phyloP scores from a whole-genome alignment of 305 asterid species.

The Plantago lanceolata region DNA sequence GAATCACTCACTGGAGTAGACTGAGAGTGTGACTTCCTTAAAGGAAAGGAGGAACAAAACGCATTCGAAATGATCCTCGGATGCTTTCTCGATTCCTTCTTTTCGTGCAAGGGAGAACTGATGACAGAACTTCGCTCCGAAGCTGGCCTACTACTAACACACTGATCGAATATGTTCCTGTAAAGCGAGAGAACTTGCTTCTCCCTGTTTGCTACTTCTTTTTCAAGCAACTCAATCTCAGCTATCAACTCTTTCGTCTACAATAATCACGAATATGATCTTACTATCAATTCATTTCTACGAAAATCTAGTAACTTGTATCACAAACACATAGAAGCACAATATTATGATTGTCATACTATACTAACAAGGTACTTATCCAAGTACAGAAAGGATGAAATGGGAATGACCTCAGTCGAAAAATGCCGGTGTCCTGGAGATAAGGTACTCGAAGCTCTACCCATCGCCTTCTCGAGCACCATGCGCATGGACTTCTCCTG shows the following conservation, averaged over 20 bases:
- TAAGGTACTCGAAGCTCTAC: conserved; percentile 56
- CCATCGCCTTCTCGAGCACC: conserved; percentile 64
- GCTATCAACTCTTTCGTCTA: conserved; percentile 52
- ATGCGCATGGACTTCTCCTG: conserved; percentile 54
- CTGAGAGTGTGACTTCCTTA: conserved; percentile 45
- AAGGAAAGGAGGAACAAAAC: conserved; percentile 55
- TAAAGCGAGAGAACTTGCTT: conserved; percentile 54
- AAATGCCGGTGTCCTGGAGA: conserved; percentile 62
- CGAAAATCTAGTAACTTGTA: background rate
- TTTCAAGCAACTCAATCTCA: conserved; percentile 60
- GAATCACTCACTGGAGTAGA: conserved; percentile 35
- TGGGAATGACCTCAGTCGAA: conserved; percentile 41
- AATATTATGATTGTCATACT: background rate
- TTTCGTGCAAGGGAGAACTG: conserved; percentile 50
- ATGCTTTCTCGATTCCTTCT: conserved; percentile 48
- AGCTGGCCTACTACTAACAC: conserved; percentile 42
- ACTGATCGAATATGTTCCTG: conserved; percentile 49
- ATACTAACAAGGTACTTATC: background rate
- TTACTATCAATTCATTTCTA: background rate
- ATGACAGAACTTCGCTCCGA: conserved; percentile 50
- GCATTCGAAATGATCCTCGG: conserved; percentile 57
- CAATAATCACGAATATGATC: conserved; percentile 12
- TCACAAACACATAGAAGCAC: background rate
- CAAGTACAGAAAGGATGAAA: background rate
- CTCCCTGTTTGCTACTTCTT: conserved; percentile 56